Percentiles rank a stretch among this genome's conserved stretches.
Conservation (phyloP, 2,329 filamentous ascomycete species). For the Colletotrichum tropicicola region DNA sequence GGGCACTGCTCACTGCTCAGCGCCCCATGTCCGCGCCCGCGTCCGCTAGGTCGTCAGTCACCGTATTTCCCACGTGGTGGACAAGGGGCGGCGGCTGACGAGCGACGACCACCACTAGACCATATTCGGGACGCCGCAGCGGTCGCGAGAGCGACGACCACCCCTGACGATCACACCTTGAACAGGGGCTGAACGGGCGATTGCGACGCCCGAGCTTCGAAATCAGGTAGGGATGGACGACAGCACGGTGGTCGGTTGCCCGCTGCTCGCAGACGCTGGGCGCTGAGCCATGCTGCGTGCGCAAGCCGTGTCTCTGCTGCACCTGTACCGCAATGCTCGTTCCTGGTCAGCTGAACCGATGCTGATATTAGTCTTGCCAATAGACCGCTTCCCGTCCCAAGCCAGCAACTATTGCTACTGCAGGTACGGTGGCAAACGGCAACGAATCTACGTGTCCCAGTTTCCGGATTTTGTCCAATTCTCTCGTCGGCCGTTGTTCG, state of each 20-base stretch:
- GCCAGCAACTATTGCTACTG: slow-evolving; percentile 15
- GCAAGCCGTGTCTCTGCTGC: background rate
- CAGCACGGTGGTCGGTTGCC: background rate
- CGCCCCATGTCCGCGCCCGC: slow-evolving; percentile 1
- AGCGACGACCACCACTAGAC: slow-evolving; percentile 21
- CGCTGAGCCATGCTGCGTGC: background rate
- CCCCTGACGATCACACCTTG: slow-evolving; percentile 28
- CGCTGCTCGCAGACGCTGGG: background rate
- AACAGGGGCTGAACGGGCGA: slow-evolving; percentile 14
- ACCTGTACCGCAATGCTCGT: background rate
- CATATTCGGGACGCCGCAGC: too few species aligned
- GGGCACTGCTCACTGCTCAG: background rate
- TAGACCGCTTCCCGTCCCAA: background rate
- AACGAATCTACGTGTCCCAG: background rate
- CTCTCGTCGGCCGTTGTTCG: slow-evolving; percentile 1
- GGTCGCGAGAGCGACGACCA: slow-evolving; percentile 7
- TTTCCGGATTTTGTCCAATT: slow-evolving; percentile 2
- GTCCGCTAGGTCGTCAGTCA: slow-evolving; percentile 11
- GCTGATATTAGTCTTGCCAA: background rate
- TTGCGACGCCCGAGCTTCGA: background rate
- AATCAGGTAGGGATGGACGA: background rate
- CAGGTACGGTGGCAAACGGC: slow-evolving; percentile 14
- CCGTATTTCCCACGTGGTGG: slow-evolving; percentile 26
- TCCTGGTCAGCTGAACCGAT: slow-evolving; percentile 1
- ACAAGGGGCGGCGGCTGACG: slow-evolving; percentile 20